Evolutionary conservation across 208 protist species (phyloP), one percentile per base, ranked within the genome.

Genomic region (Lotmaria passim): DNA sequence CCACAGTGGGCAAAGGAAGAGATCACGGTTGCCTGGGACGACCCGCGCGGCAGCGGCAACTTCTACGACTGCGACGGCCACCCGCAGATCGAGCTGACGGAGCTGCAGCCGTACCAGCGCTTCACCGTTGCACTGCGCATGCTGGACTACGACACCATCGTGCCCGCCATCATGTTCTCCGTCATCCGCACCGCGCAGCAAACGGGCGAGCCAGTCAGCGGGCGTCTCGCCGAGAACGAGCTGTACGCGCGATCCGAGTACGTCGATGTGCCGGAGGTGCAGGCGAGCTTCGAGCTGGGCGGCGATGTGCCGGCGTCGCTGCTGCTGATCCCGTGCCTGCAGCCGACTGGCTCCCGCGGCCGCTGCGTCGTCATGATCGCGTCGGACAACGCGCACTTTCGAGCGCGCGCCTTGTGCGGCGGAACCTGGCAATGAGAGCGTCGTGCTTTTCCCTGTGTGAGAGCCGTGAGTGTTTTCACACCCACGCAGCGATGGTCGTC

Each of bases 401-500:
- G 56, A 3, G 53, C 57, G 5, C 31, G 43, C 30, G 43, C 56
- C 34, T 33, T 75, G 52, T 38, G 41, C 11, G 53, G 34, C 24
- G 53, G 21, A 23, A 38, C 28, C 10, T 31, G 19, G 59, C 41
- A 44, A n/a, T 64, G 24, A 41, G 17, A 46, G 33, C 30, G 47
- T 7, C 30, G 23, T 1, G 28, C 19, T 30, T 52, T 7, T 14
- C 23, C 10, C 50, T 31, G 23, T 24, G 48, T 14, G 48, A n/a
- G 4, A 28, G 14, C 3, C 19, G 19, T 47, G 46, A 7, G 33
- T 26, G 48, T 43, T 63, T 65, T 93, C 86, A 93, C 85, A 93
- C 88, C 86, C 86, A 86, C 55, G 44, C 61, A 73, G 88, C 91
- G 89, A 93, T 94, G 87, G 91, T 96, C 89, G 89, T 96, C 91